Conservation (phyloP, 257 asterid species). For the Nicotiana tomentosiformis region DNA sequence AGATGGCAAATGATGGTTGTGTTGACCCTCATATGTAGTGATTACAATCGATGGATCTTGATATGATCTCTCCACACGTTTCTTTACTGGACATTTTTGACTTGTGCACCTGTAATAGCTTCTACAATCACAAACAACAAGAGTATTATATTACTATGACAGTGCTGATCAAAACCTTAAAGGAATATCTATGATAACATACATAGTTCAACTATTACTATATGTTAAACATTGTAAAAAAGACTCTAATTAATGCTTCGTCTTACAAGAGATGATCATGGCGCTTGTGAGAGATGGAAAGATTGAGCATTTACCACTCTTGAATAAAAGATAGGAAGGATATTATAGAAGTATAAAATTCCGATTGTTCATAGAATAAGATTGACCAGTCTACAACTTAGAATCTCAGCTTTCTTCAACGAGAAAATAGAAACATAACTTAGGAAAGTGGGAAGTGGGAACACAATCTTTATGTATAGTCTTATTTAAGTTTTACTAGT, state of each 20-base stretch:
- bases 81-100: slow-evolving; percentile 70
- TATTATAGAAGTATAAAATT: neutral
- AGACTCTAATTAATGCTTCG: neutral
- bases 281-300: neutral
- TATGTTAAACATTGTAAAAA: neutral
- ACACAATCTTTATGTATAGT: neutral
- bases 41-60: slow-evolving; percentile 64
- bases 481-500: neutral
- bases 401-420: neutral
- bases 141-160: neutral
- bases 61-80: slow-evolving; percentile 64
- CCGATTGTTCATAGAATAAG: neutral
- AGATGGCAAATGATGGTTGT: slow-evolving; percentile 70
- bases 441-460: neutral
- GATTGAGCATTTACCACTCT: no score
- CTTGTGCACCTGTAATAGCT: slow-evolving; percentile 89
- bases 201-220: neutral
- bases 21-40: slow-evolving; percentile 81
- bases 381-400: neutral
- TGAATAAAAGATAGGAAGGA: neutral
- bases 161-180: neutral
- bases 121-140: slow-evolving; percentile 22
- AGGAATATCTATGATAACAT: neutral
- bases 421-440: neutral
- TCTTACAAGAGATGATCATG: neutral